Base-by-base conservation (phyloP, 768 basidiomycete species). In the Leccinum truebloodii region DNA sequence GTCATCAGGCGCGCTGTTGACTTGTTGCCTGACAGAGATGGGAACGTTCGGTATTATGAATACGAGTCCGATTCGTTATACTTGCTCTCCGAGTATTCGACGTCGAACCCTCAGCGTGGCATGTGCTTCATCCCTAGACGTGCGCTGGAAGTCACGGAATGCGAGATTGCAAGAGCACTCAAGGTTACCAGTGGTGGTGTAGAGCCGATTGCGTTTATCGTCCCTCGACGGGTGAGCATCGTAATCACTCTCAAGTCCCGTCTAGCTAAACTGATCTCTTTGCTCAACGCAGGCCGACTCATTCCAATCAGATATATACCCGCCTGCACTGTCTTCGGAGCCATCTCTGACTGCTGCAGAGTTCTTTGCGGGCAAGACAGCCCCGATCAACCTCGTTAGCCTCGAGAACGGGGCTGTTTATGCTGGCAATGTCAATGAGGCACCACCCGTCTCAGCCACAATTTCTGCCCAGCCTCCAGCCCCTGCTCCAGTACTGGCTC, bases 221-320 rank as follows among this genome's bases (percentile, higher is more conserved):
- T 98, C 14, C 96, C 96, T 14, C 85, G 96, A 63, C 96, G 90
- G 76, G 94, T 91, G 63, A 55, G 82, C 72, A 20, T 2, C 49
- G 49, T n/a, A 4, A 13, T 49, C 8, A 49, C 20, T 24, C 22
- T 7, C 16, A 24, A 44, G 4, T 20, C 20, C 10, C 10, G 10
- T 44, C 41, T 12, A n/a, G n/a, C 49, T 12, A 63, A 39, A 39
- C 52, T 46, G 35, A 46, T 41, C n/a, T 8, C 16, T 30, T 22
- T 18, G 20, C 28, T 5, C 39, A 7, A 41, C 22, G 4, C 71
- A 94, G 92, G 84, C 95, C 39, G 95, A 98, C 59, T 86, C 88
- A 5, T 98, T 98, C 92, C 96, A 98, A 75, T 88, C 94, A 14
- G 96, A 98, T 74, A 96, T 98, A 73, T 98, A 86, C 81, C 96